Evolutionary conservation across 345 rosid species (phyloP).

Genomic region (Carallia brachiata): DNA sequence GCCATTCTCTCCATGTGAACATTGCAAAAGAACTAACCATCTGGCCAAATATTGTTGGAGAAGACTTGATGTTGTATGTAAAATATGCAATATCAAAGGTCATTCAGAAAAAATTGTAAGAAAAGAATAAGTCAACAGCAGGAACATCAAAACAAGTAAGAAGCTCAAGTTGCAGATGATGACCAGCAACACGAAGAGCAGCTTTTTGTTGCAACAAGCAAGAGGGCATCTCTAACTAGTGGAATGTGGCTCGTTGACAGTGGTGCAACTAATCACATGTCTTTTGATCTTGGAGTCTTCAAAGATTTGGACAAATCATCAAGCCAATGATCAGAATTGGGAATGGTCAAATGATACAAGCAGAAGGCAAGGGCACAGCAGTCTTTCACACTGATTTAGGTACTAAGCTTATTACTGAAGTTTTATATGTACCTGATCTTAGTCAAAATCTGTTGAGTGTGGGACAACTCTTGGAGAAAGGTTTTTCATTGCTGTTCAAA

Average conservation of each 20-base stretch:
- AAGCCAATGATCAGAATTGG: not conserved
- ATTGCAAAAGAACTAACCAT: conserved; percentile 3
- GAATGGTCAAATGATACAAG: not conserved
- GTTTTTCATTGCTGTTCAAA: not conserved
- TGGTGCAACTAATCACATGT: conserved; percentile 10
- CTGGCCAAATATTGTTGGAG: conserved; percentile 2
- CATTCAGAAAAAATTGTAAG: not conserved
- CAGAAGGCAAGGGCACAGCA: not conserved
- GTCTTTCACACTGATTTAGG: not conserved
- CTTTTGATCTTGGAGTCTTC: not conserved
- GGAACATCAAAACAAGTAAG: not conserved
- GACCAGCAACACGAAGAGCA: not conserved
- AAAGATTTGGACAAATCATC: not conserved
- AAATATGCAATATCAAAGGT: not conserved
- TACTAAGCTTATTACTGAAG: not conserved
- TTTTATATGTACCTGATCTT: conserved; percentile 9
- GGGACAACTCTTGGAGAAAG: too few species aligned
- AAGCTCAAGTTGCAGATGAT: not conserved
- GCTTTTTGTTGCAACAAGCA: not conserved
- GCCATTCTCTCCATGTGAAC: not conserved
- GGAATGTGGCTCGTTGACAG: not conserved
- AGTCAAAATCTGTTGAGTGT: not conserved
- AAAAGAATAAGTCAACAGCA: not conserved
- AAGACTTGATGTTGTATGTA: not conserved
- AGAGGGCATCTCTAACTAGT: not conserved